phyloP scores from a whole-genome alignment of 2,329 filamentous ascomycete species.

The Zymoseptoria tritici region DNA sequence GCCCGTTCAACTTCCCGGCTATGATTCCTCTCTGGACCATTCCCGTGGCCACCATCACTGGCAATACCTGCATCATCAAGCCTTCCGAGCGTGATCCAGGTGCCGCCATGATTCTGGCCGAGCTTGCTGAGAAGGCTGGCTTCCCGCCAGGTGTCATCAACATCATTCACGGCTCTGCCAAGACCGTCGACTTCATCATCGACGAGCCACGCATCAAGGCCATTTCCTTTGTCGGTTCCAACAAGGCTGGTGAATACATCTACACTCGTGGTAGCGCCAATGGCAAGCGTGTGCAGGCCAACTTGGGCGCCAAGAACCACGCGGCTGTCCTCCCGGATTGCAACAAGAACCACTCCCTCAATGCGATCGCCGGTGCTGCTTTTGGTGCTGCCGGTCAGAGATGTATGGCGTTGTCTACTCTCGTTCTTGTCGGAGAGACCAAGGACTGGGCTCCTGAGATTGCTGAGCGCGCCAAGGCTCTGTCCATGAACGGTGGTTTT shows the following conservation, averaged over 20 bases:
- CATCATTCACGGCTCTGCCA: conserved; percentile 71
- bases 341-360: conserved; percentile 85
- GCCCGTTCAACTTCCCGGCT: conserved; percentile 84
- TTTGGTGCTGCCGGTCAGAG: conserved; percentile 80
- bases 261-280: conserved; percentile 71
- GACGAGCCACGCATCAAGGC: conserved; percentile 82
- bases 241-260: conserved; percentile 86
- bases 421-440: conserved; percentile 78
- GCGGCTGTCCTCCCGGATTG: conserved; percentile 75
- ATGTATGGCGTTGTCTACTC: conserved; percentile 78
- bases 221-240: conserved; percentile 77
- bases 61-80: conserved; percentile 79
- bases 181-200: conserved; percentile 78
- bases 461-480: conserved; percentile 63
- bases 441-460: conserved; percentile 75
- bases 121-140: conserved; percentile 70
- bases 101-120: conserved; percentile 76
- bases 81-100: conserved; percentile 80
- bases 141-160: conserved; percentile 78
- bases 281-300: conserved; percentile 82
- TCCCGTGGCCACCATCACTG: conserved; percentile 73
- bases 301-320: conserved; percentile 84
- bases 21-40: conserved; percentile 94
- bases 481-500: conserved; percentile 73
- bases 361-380: conserved; percentile 74